Conservation (phyloP, 169 alveolate species). For the Plasmodium adleri region DNA sequence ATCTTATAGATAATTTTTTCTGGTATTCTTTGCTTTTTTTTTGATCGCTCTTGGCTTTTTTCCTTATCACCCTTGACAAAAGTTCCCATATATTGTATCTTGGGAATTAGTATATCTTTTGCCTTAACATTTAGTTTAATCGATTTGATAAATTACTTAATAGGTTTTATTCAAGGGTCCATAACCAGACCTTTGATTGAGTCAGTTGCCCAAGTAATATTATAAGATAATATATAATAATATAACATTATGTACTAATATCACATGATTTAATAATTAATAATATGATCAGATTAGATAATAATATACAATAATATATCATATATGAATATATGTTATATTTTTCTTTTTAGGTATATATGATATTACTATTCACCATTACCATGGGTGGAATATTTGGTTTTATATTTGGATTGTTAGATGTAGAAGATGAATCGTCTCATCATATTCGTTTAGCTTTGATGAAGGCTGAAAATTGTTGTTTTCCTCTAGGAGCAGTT, state of each 20-base stretch:
- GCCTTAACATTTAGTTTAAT: constrained; percentile 94
- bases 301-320: not conserved
- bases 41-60: constrained; percentile 93
- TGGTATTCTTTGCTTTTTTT: constrained; percentile 93
- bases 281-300: too few species aligned
- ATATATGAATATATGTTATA: not conserved
- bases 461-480: constrained; percentile 92
- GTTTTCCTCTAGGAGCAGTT: constrained; percentile 94
- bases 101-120: constrained; percentile 95
- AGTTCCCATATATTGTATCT: constrained; percentile 94
- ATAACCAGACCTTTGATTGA: constrained; percentile 93
- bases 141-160: constrained; percentile 91
- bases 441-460: constrained; percentile 93
- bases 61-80: constrained; percentile 85
- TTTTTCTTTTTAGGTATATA: constrained; percentile 81
- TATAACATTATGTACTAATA: not conserved
- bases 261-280: not conserved
- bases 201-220: constrained; percentile 88
- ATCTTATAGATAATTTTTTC: constrained; percentile 84
- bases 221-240: not conserved
- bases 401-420: constrained; percentile 94
- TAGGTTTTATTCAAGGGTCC: constrained; percentile 88
- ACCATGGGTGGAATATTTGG: constrained; percentile 96
- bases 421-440: constrained; percentile 92
- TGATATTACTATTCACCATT: constrained; percentile 90